A percentile compares a stretch with the other conserved stretches of the same genome.
Evolutionary conservation across 1,139 yeast genomes (phyloP).

Genomic region (Hyphopichia pseudoburtonii): DNA sequence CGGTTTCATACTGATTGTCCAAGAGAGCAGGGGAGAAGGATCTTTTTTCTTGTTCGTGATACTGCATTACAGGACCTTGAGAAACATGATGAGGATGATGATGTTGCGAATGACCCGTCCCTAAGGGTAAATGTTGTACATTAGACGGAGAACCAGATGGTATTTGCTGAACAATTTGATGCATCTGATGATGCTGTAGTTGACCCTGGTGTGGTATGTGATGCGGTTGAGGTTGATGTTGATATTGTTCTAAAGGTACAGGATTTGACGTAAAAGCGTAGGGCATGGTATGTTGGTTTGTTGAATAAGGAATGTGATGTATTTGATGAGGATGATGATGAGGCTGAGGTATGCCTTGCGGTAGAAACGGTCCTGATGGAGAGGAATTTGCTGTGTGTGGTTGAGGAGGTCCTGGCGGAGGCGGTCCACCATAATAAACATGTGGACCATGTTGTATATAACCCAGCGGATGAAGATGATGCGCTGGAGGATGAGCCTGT

Average conservation of each 20-base stretch:
- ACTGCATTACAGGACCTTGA: constrained; percentile 2
- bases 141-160: constrained; percentile 8
- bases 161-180: constrained; percentile 3
- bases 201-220: constrained; percentile 6
- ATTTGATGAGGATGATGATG: no score
- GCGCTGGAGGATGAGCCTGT: constrained; percentile 7
- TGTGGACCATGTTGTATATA: constrained; percentile 13
- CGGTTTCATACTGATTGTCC: background rate
- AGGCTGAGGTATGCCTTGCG: no score
- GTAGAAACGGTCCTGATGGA: constrained; percentile 7
- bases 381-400: constrained; percentile 11
- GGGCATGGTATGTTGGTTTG: no score
- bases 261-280: background rate
- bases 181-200: constrained; percentile 4
- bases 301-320: no score
- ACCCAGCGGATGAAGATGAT: constrained; percentile 14
- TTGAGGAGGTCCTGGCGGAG: constrained; percentile 8
- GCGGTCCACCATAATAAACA: constrained; percentile 4
- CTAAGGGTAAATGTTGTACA: constrained; percentile 4
- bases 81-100: constrained; percentile 1
- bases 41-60: constrained; percentile 7
- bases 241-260: background rate
- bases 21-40: constrained; percentile 1
- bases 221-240: constrained; percentile 6
- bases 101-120: constrained; percentile 6